Base-by-base conservation (phyloP, 345 rosid species). In the Luvunga scandens region DNA sequence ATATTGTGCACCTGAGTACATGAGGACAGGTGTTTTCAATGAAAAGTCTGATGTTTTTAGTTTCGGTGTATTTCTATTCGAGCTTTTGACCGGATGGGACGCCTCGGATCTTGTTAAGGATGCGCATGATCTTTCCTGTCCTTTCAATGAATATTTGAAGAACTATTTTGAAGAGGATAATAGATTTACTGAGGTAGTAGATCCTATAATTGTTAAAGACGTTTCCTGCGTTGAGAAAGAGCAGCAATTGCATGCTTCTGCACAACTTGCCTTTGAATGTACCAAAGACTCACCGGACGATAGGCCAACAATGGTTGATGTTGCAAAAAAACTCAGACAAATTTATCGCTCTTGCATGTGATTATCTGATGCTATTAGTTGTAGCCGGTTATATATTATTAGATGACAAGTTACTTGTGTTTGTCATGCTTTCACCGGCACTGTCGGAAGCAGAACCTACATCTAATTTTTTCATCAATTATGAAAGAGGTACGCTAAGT, bases 21-120 rank as follows among this genome's bases (percentile, higher is more conserved):
- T 36, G 0, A 1, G 0, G 0, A 57, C 55, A 2, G 48, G 75
- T 72, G 48, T 1, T 48, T 60, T 73, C 7, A 6, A 13, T 28
- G 70, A 63, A 73, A 85, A 78, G 66, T 9, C 0, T 42, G 86
- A 85, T 59, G 88, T 77, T 69, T 83, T 39, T 73, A 38, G 57
- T 19, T 73, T 73, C 25, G 77, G 77, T 18, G 10, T 1, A 25
- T 38, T 60, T 6, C 25, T 38, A 18, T 4, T 61, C 8, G 56
- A 3, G 68, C 77, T 73, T 73, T 61, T 73, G 25, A 61, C 27
- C 0, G 38, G 77, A 24, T 5, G 25, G 1, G 8, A 14, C 22
- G 34, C 75, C 45, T 39, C 45, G 13, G 45, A 39, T 39, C 13
- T 39, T 39, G 13, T 39, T 39, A 39, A 9, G 13, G 45, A 59